Evolutionary conservation across 768 basidiomycete genomes (phyloP), one percentile per base, ranked within the genome.

Genomic region (Gymnopilus junonius): DNA sequence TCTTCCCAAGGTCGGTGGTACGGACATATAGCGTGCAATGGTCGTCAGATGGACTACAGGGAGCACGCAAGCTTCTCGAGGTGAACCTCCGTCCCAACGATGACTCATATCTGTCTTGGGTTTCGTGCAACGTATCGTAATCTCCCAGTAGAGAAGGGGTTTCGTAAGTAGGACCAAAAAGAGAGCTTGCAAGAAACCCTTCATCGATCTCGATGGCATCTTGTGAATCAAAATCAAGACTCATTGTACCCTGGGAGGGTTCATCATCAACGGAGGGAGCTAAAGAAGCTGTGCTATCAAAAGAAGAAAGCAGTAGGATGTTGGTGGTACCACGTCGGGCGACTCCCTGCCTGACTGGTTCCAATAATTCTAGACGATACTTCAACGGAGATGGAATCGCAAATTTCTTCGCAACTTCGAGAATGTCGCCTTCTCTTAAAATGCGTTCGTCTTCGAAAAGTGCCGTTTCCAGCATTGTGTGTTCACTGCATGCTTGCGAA

Each of bases 261-360:
- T 29, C 54, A 27, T 27, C 15, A 10, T 39, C 35, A 2, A 39
- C 21, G 31, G 54, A 20, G 8, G 54, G 55, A 21, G 3, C n/a
- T 8, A 27, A 56, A 14, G 37, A 27, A n/a, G 3, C 21, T 8
- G 34, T 20, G 34, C 20, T 8, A 14, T 8, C 59, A 32, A 75
- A 67, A 21, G 72, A 71, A 25, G 76, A 75, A 1, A 83, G 74
- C 14, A 90, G 70, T 54, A 88, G 76, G 54, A 94, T 74, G 48
- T 75, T 80, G 0, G 93, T 93, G 20, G 66, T 58, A 12, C 80
- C 81, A 31, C 73, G 74, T 35, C 77, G 70, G 14, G 83, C 79
- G 64, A 80, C 76, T 31, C 94, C 94, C 76, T 95, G 93, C n/a
- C 81, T 76, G 23, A 89, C 87, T 10, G 94, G 93, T 62, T 90